Base-by-base conservation (phyloP, 768 basidiomycete species). In the Lepiota brunneoincarnata region DNA sequence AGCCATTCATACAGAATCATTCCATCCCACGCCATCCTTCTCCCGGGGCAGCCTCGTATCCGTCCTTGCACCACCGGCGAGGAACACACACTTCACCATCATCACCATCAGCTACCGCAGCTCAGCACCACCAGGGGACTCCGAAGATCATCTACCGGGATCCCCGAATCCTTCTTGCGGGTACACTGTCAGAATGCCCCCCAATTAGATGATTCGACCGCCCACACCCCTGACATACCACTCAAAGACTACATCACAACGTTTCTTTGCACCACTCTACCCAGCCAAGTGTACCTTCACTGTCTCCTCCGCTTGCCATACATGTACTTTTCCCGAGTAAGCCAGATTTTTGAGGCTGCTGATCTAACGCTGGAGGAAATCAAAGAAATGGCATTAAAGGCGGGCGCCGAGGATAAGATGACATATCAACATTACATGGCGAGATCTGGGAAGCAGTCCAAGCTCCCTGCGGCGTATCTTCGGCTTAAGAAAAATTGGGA, bases 291-390 rank as follows among this genome's bases (percentile, higher is more conserved):
- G 2, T 72, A 72, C 57, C 60, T 71, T 4, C 59, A 67, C 47
- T n/a, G 69, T 14, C 74, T 87, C 1, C 70, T 88, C 10, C 75
- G 79, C 12, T 71, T 87, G 6, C 86, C 86, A 0, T 74, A 79
- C 5, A 63, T 87, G 15, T 89, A 89, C 63, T 86, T 86, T 64
- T 78, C 81, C 3, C 76, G 87, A 1, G 86, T 88, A 9, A 76
- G 80, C 2, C 73, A 79, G 23, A 75, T 87, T 31, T 87, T 86
- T 48, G 78, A 82, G 55, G 82, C 84, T 42, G 84, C 84, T 1
- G 77, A 86, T 36, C 63, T 86, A 40, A 83, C 77, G 47, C 71
- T 77, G 58, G 77, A 78, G 6, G 83, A 88, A 53, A 72, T 88
- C 23, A 70, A 76, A 41, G 61, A 68, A 43, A 75, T 79, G 75